phyloP scores from a whole-genome alignment of 140 eudicot genomes.

The Erigeron philadelphicus region DNA sequence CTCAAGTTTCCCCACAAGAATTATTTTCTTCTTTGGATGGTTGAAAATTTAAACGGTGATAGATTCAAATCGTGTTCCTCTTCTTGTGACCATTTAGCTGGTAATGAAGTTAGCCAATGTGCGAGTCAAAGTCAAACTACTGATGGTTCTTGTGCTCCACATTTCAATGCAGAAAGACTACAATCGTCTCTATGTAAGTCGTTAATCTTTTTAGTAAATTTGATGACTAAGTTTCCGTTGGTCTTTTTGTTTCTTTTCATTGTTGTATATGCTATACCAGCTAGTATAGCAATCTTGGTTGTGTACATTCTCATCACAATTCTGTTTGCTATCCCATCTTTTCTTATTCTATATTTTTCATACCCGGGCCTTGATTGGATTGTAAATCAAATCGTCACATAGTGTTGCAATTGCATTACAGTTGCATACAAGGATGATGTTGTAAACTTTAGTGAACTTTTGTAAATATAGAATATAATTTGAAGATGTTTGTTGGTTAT shows the following conservation, averaged over 20 bases:
- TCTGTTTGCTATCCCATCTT: conserved; percentile 10
- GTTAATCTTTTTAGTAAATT: conserved; percentile 23
- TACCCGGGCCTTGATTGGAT: conserved; percentile 20
- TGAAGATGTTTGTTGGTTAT: too few species aligned
- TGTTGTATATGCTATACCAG: conserved; percentile 33
- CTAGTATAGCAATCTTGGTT: conserved; percentile 30
- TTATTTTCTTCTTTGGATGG: conserved; percentile 37
- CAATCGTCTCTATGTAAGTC: conserved; percentile 27
- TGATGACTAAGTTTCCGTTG: conserved; percentile 32
- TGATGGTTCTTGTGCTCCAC: background rate
- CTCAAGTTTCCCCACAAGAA: conserved; percentile 32
- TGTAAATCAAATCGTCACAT: conserved; percentile 8
- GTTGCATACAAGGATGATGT: too few species aligned
- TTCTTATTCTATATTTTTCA: conserved; percentile 14
- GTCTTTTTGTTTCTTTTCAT: conserved; percentile 32
- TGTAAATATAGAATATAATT: too few species aligned
- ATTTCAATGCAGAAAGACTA: conserved; percentile 9
- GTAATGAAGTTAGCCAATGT: background rate
- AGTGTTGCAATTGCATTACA: background rate
- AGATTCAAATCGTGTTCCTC: conserved; percentile 14
- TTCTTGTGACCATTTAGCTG: conserved; percentile 7
- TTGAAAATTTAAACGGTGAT: conserved; percentile 32
- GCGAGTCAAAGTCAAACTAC: background rate
- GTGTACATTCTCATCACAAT: conserved; percentile 21
- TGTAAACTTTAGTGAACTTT: too few species aligned